Percentiles rank a stretch among this genome's conserved stretches.
phyloP scores from a whole-genome alignment of 2,329 filamentous ascomycete genomes.

The Pyrenophora tritici-repentis region DNA sequence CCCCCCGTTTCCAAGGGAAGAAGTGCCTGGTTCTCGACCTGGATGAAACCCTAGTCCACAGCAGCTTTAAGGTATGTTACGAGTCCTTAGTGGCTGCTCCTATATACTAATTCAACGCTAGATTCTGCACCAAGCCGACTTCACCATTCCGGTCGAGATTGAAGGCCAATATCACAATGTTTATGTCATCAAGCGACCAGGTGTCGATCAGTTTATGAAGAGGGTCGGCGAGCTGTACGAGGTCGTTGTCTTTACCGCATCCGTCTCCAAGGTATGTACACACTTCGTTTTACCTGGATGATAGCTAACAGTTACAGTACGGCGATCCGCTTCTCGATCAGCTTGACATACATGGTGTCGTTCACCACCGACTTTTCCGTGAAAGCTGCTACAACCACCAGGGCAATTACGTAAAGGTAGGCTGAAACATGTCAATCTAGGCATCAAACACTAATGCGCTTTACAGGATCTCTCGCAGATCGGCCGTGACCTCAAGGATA shows the following conservation, averaged over 20 bases:
- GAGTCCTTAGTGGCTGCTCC: neutral
- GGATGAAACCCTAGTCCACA: slow-evolving; percentile 96
- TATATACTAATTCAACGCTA: slow-evolving; percentile 49
- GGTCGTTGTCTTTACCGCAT: slow-evolving; percentile 97
- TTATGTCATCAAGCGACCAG: slow-evolving; percentile 98
- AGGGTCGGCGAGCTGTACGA: slow-evolving; percentile 96
- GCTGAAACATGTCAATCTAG: slow-evolving; percentile 7
- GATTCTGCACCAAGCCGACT: slow-evolving; percentile 97
- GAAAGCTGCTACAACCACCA: slow-evolving; percentile 99
- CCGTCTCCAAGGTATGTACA: slow-evolving; percentile 82
- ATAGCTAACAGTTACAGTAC: slow-evolving; percentile 64
- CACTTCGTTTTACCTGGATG: neutral
- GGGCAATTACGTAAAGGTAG: slow-evolving; percentile 93
- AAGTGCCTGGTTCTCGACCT: slow-evolving; percentile 96
- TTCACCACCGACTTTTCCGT: slow-evolving; percentile 93
- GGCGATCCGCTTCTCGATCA: slow-evolving; percentile 95
- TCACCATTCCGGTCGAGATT: slow-evolving; percentile 98
- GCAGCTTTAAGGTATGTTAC: slow-evolving; percentile 86
- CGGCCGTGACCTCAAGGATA: slow-evolving; percentile 92
- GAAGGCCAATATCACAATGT: slow-evolving; percentile 99
- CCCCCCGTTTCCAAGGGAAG: slow-evolving; percentile 78
- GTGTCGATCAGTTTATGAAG: slow-evolving; percentile 99
- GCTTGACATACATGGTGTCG: slow-evolving; percentile 93
- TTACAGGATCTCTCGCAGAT: slow-evolving; percentile 87
- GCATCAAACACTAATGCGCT: neutral